Conservation (phyloP, 2,329 filamentous ascomycete species). For the Talaromyces sp. region DNA sequence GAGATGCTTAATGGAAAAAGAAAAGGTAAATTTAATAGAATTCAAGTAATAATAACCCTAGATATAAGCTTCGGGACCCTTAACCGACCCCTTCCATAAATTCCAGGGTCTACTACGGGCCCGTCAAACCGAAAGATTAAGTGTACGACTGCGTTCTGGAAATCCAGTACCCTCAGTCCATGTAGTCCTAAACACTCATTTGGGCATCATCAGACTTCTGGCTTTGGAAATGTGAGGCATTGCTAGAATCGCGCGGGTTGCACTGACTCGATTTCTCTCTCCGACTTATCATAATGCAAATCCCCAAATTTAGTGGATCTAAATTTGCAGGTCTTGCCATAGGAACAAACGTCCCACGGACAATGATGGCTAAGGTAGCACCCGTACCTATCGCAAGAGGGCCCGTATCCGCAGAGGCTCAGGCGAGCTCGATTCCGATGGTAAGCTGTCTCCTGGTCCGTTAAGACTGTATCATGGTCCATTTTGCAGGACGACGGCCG, state of each 20-base stretch:
- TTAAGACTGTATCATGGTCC: background rate
- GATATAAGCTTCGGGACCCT: background rate
- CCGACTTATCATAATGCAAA: background rate
- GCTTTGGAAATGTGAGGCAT: no score
- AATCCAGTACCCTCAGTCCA: background rate
- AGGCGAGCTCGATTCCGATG: background rate
- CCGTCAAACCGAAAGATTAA: background rate
- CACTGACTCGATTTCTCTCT: background rate
- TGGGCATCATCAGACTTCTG: background rate
- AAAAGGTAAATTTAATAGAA: background rate
- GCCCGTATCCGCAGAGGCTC: background rate
- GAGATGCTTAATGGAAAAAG: no score
- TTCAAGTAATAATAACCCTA: background rate
- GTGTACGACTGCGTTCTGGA: background rate
- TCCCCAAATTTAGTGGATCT: background rate
- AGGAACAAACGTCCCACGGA: background rate
- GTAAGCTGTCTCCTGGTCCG: background rate
- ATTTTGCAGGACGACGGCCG: background rate
- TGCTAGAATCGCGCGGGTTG: background rate
- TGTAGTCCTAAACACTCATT: background rate
- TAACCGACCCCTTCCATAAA: no score
- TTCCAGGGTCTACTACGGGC: no score
- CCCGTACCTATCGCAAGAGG: background rate
- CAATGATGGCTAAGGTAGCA: background rate
- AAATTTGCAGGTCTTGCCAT: background rate